Conservation (phyloP, 257 asterid genomes). For the Jacaranda copaia region DNA sequence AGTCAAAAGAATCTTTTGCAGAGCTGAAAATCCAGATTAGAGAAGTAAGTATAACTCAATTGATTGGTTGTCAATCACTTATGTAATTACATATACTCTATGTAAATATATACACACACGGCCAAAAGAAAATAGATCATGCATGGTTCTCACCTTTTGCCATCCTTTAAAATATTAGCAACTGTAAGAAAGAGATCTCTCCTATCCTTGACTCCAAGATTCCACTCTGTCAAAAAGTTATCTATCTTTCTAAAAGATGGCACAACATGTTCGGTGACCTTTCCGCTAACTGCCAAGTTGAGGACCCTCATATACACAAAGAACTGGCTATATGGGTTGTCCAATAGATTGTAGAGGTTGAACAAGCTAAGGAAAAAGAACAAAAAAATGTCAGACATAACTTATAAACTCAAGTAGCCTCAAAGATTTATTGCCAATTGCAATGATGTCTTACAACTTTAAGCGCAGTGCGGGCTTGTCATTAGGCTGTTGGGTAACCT, state of each 20-base stretch:
- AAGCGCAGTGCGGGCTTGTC: constrained; percentile 85
- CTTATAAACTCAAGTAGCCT: constrained; percentile 12
- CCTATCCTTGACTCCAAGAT: constrained; percentile 79
- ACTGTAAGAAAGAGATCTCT: constrained; percentile 80
- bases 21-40: constrained; percentile 57
- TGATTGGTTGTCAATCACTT: neutral
- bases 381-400: constrained; percentile 32
- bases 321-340: constrained; percentile 89
- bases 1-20: constrained; percentile 77
- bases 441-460: constrained; percentile 63
- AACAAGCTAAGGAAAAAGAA: constrained; percentile 61
- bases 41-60: neutral
- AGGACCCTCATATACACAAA: constrained; percentile 90
- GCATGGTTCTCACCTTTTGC: constrained; percentile 65
- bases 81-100: constrained; percentile 2
- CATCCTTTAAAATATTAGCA: constrained; percentile 71
- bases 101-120: neutral
- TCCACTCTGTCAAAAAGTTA: constrained; percentile 80
- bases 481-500: constrained; percentile 72
- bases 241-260: constrained; percentile 86
- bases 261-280: constrained; percentile 75
- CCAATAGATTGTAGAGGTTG: constrained; percentile 90
- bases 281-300: constrained; percentile 73
- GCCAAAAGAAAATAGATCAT: neutral
- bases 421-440: neutral